Base-by-base conservation (phyloP, 2,329 filamentous ascomycete species). In the Pseudophaeomoniella oleicola region DNA sequence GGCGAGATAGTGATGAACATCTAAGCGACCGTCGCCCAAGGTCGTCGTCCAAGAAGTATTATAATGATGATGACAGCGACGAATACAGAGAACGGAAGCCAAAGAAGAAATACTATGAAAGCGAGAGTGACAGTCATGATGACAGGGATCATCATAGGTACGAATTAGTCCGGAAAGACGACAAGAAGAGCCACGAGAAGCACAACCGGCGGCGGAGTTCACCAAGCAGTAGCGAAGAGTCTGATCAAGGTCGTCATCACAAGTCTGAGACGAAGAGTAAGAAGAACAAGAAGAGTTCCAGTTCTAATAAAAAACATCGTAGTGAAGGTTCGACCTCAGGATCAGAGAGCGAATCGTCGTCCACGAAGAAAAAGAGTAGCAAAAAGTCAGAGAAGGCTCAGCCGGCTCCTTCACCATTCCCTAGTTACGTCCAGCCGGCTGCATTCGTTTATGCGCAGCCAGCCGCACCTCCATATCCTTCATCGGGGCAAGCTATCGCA, bases 321-420 rank as follows among this genome's bases (percentile, higher is more conserved):
- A 39, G 83, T 81, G 1, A 27, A 27, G n/a, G 22, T 27, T 27
- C 22, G n/a, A 27, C 9, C 22, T 27, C 22, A 27, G 22, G n/a
- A n/a, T n/a, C n/a, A n/a, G n/a, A n/a, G n/a, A n/a, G n/a, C n/a
- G n/a, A n/a, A 9, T 27, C 22, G n/a, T 27, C 22, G 6, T 6
- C 6, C n/a, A n/a, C 9, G 9, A n/a, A 27, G 22, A 27, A 27
- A n/a, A 27, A 27, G 22, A 27, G n/a, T 6, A 27, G 22, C 22
- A 27, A 27, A n/a, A 27, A 27, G n/a, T n/a, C 6, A 9, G 22
- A 27, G 9, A 27, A 27, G 22, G n/a, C 6, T n/a, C 6, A 27
- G 22, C 9, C 9, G 6, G 22, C n/a, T n/a, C n/a, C n/a, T n/a
- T 27, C 22, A n/a, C 22, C 22, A 27, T 9, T 27, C 6, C 48